These are phyloP conservation scores for Flammula alnicola DNA, from an alignment of 1,284 basidiomycete species.

Conservation along the genomic window DNA sequence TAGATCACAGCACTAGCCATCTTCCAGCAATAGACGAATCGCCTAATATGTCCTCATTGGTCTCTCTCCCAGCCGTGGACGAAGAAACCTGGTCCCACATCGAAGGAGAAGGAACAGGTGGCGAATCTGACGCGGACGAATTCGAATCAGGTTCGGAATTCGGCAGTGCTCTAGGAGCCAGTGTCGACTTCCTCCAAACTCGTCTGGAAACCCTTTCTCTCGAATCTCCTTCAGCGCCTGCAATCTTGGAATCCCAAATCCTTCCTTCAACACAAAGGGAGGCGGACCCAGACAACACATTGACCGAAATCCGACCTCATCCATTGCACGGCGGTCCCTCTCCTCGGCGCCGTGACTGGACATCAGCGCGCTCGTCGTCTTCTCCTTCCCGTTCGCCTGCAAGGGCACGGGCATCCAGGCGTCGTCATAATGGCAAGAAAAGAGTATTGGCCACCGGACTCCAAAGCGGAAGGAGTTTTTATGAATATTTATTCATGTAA, in stretches of 20 bases:
- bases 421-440: conserved; percentile 25
- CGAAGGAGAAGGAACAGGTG: conserved; percentile 29
- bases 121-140: conserved; percentile 35
- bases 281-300: conserved; percentile 22
- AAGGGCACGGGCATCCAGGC: conserved; percentile 24
- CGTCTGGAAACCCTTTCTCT: conserved; percentile 25
- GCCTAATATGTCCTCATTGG: conserved; percentile 21
- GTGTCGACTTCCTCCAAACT: conserved; percentile 29
- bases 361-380: conserved; percentile 38
- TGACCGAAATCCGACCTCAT: conserved; percentile 20
- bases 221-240: conserved; percentile 16
- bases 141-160: conserved; percentile 40
- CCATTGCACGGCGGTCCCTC: conserved; percentile 15
- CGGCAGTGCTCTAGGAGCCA: conserved; percentile 29
- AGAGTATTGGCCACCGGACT: conserved; percentile 15
- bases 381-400: conserved; percentile 51
- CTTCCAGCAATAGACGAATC: conserved; percentile 38
- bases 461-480: conserved; percentile 31
- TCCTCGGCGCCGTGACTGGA: conserved; percentile 27
- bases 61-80: conserved; percentile 19
- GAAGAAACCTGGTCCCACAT: conserved; percentile 43
- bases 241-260: conserved; percentile 1
- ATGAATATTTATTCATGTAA: conserved; percentile 43
- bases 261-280: conserved; percentile 8
- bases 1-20: conserved; percentile 6